Conservation (phyloP, 1,139 yeast species). For the Kodamaea fungicola region DNA sequence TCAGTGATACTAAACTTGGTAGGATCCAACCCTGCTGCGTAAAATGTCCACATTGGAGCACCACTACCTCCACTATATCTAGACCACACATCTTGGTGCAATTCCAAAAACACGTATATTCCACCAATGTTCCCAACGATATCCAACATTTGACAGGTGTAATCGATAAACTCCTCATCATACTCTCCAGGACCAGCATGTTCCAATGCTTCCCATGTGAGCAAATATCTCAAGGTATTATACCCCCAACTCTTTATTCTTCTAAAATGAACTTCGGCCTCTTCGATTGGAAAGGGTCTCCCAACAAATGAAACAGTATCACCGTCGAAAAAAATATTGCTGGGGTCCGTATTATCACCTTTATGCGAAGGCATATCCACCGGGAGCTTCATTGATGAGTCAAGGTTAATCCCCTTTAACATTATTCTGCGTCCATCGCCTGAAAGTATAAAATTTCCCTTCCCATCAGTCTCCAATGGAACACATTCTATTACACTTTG, state of each 20-base stretch:
- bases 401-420: slow-evolving; percentile 80
- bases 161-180: slow-evolving; percentile 73
- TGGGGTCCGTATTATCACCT: slow-evolving; percentile 40
- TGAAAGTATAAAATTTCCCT: slow-evolving; percentile 60
- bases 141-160: slow-evolving; percentile 59
- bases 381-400: slow-evolving; percentile 76
- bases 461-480: slow-evolving; percentile 30
- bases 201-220: slow-evolving; percentile 93
- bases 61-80: slow-evolving; percentile 92
- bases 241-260: slow-evolving; percentile 80
- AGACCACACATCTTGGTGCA: slow-evolving; percentile 96
- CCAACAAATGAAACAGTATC: slow-evolving; percentile 77
- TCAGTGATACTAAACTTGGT: slow-evolving; percentile 59
- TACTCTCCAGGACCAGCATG: slow-evolving; percentile 84
- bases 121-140: slow-evolving; percentile 66
- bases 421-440: slow-evolving; percentile 53
- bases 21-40: slow-evolving; percentile 91
- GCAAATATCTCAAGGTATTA: slow-evolving; percentile 70
- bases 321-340: slow-evolving; percentile 59
- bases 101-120: slow-evolving; percentile 76
- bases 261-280: slow-evolving; percentile 64
- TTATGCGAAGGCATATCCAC: slow-evolving; percentile 46
- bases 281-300: slow-evolving; percentile 72
- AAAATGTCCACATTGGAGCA: slow-evolving; percentile 93
- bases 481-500: slow-evolving; percentile 26